phyloP scores from a whole-genome alignment of 1,284 basidiomycete species.

The Erythrobasidium hasegawianum region DNA sequence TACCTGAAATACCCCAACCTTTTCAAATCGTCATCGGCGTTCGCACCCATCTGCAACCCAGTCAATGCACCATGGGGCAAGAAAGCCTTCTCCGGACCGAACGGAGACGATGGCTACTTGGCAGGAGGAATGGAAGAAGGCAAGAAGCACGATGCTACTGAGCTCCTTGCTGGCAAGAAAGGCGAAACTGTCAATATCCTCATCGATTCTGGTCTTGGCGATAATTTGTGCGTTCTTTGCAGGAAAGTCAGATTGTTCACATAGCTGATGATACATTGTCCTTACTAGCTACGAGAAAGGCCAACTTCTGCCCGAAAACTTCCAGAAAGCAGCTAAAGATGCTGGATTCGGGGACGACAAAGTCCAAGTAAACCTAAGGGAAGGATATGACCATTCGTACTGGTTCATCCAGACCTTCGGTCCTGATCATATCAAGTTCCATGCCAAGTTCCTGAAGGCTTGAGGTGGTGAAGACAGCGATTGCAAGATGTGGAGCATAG shows the following conservation, averaged over 20 bases:
- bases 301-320: slow-evolving; percentile 85
- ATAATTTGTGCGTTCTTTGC: slow-evolving; percentile 48
- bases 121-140: slow-evolving; percentile 72
- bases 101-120: slow-evolving; percentile 64
- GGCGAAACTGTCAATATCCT: slow-evolving; percentile 64
- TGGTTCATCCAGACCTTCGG: slow-evolving; percentile 76
- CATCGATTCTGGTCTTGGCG: slow-evolving; percentile 58
- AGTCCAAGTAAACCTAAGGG: slow-evolving; percentile 74
- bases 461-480: slow-evolving; percentile 32
- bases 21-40: slow-evolving; percentile 87
- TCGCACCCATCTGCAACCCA: slow-evolving; percentile 88
- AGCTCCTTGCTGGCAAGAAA: slow-evolving; percentile 63
- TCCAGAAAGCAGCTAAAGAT: slow-evolving; percentile 69
- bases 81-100: slow-evolving; percentile 67
- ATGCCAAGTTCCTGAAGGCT: slow-evolving; percentile 53
- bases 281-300: slow-evolving; percentile 72
- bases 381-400: slow-evolving; percentile 83
- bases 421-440: slow-evolving; percentile 54
- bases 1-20: slow-evolving; percentile 67
- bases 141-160: slow-evolving; percentile 76
- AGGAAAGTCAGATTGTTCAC: not conserved
- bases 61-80: slow-evolving; percentile 83
- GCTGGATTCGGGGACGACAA: slow-evolving; percentile 69
- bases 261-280: not conserved
- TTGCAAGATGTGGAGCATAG: too few species aligned